Base-by-base conservation (phyloP, 768 basidiomycete species). In the Kwoniella shandongensis region DNA sequence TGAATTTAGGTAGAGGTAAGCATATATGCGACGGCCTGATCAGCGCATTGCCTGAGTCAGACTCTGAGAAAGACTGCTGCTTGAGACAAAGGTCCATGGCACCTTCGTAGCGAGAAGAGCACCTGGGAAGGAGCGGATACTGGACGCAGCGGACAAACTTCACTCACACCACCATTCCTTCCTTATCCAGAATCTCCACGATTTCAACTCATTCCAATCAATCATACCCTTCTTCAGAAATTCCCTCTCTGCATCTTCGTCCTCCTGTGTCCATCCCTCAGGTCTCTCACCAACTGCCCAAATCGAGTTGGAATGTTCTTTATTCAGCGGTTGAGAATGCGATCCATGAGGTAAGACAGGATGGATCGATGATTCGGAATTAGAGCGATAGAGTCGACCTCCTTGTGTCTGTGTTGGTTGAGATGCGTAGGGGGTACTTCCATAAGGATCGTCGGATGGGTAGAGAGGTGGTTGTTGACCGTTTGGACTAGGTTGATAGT, bases 151-250 rank as follows among this genome's bases (percentile, higher is more conserved):
- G n/a, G 41, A 54, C 1, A 45, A 32, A 25, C 8, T 10, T 15
- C n/a, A 62, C 69, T 54, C 63, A 70, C 69, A 48, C 51, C 63
- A 64, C 69, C 69, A 70, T 50, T 65, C 66, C 39, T 63, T 63
- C 51, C 69, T 44, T 17, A 70, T 55, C 69, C 69, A 70, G 42
- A 70, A 70, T 44, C 66, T 67, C 69, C 69, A 70, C 13, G 52
- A 55, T 26, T 18, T 57, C 53, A 70, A 44, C 42, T 54, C 53
- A 22, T 54, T 54, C 69, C 69, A 67, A 57, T 70, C 49, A 20
- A 70, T 50, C 59, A 67, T 53, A 3, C 69, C 69, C 48, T 61
- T 57, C 26, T 51, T 59, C 49, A 70, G 44, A 61, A 70, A 65
- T 39, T 63, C 63, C 50, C 60, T 63, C 51, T 70, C 63, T 11